Conservation (phyloP, 768 basidiomycete species). For the Coprinellus aureogranulatus region DNA sequence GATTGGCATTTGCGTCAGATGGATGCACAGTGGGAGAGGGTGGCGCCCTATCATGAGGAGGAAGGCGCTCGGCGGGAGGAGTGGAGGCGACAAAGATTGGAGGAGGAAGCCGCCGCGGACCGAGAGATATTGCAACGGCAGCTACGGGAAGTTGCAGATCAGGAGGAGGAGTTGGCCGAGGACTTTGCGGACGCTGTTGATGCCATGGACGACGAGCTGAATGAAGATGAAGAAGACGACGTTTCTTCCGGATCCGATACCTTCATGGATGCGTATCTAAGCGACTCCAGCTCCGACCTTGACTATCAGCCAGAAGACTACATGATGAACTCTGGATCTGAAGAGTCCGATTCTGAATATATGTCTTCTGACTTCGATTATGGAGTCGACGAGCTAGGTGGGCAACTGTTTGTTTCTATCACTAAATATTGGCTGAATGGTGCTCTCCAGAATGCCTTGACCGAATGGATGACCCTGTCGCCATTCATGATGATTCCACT, state of each 20-base stretch:
- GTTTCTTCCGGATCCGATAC: not conserved
- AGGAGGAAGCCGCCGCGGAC: too few relatives aligned
- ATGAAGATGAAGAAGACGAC: conserved; percentile 13
- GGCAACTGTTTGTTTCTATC: not conserved
- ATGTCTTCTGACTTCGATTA: conserved; percentile 23
- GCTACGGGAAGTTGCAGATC: conserved; percentile 13
- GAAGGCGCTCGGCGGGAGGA: too few relatives aligned
- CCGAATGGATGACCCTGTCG: not conserved
- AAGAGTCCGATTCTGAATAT: conserved; percentile 14
- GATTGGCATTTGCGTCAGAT: too few relatives aligned
- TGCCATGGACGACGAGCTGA: conserved; percentile 18
- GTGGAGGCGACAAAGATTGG: not conserved
- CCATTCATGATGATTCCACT: not conserved
- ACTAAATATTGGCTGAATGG: not conserved
- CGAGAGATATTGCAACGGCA: too few relatives aligned
- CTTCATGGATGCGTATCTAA: conserved; percentile 3
- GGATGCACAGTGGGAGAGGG: too few relatives aligned
- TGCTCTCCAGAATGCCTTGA: not conserved
- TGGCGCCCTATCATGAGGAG: too few relatives aligned
- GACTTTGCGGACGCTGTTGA: not conserved
- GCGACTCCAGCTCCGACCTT: conserved; percentile 6
- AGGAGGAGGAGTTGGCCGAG: conserved; percentile 23
- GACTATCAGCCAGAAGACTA: conserved; percentile 5
- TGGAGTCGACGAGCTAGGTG: conserved; percentile 16
- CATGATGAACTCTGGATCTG: conserved; percentile 34